Evolutionary conservation across 805 yeast genomes (phyloP).

Genomic region (Sugiyamaella floridensis): DNA sequence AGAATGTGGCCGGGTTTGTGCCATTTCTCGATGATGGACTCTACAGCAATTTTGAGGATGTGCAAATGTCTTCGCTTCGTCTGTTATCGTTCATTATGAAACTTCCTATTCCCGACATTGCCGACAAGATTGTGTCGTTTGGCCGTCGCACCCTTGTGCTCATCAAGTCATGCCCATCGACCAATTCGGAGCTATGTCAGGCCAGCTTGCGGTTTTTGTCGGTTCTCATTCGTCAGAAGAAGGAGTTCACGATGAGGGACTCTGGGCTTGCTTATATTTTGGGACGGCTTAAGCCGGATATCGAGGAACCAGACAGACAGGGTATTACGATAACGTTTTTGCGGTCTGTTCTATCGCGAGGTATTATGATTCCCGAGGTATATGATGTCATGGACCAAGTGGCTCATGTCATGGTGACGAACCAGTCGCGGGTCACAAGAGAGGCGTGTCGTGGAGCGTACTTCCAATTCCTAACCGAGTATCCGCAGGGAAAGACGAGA

Average conservation of each 20-base stretch:
- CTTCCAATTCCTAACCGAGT: slow-evolving; percentile 83
- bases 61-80: slow-evolving; percentile 60
- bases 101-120: slow-evolving; percentile 53
- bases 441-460: slow-evolving; percentile 78
- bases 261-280: slow-evolving; percentile 68
- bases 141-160: slow-evolving; percentile 37
- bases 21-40: slow-evolving; percentile 62
- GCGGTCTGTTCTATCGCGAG: slow-evolving; percentile 68
- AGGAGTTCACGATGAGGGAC: slow-evolving; percentile 58
- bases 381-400: slow-evolving; percentile 83
- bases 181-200: slow-evolving; percentile 75
- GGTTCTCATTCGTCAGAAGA: slow-evolving; percentile 60
- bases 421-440: slow-evolving; percentile 74
- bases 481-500: slow-evolving; percentile 85
- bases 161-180: slow-evolving; percentile 68
- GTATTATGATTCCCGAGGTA: slow-evolving; percentile 74
- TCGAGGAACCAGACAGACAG: slow-evolving; percentile 84
- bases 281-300: slow-evolving; percentile 70
- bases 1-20: slow-evolving; percentile 62
- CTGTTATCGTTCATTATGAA: slow-evolving; percentile 54
- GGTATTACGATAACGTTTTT: slow-evolving; percentile 82
- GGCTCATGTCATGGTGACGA: slow-evolving; percentile 80
- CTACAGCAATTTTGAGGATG: slow-evolving; percentile 64
- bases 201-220: slow-evolving; percentile 69
- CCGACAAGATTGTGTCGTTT: slow-evolving; percentile 24